phyloP scores from a whole-genome alignment of 345 rosid species.

The Draba incana region DNA sequence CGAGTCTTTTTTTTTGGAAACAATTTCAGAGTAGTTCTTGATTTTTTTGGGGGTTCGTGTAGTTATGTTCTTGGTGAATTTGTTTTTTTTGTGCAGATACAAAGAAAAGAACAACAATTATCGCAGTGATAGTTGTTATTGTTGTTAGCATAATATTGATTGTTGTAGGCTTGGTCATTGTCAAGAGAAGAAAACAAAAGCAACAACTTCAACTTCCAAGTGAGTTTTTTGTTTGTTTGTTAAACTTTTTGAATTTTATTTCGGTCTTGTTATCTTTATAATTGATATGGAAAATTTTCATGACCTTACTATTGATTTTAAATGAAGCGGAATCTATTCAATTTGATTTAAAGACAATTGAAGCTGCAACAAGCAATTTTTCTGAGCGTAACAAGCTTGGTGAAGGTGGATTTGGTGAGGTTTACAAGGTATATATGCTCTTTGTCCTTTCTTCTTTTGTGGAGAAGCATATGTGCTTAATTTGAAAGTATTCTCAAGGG shows the following conservation, averaged over 20 bases:
- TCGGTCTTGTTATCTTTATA: neutral
- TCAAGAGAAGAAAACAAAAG: constrained; percentile 22
- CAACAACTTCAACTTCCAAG: constrained; percentile 16
- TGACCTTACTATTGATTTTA: constrained; percentile 37
- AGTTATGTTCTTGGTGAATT: constrained; percentile 6
- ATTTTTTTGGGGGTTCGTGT: neutral
- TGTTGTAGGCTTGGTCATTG: constrained; percentile 17
- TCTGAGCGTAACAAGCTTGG: constrained; percentile 58
- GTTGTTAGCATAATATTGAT: constrained; percentile 22
- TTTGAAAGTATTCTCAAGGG: constrained; percentile 25
- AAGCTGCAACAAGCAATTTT: constrained; percentile 54
- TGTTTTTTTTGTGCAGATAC: constrained; percentile 12
- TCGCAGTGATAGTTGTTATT: constrained; percentile 11
- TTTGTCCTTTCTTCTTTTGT: neutral
- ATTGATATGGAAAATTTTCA: neutral
- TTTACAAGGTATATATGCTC: constrained; percentile 52
- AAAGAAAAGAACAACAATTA: neutral
- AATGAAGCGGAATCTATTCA: constrained; percentile 50
- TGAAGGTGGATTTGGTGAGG: constrained; percentile 68
- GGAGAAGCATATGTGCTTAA: neutral
- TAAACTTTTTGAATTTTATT: neutral
- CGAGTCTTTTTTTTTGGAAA: neutral
- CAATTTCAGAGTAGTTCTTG: neutral
- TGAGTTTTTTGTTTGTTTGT: constrained; percentile 4
- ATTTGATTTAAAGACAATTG: constrained; percentile 45